Evolutionary conservation across 805 yeast genomes (phyloP).

Genomic region (Metschnikowia cubensis): DNA sequence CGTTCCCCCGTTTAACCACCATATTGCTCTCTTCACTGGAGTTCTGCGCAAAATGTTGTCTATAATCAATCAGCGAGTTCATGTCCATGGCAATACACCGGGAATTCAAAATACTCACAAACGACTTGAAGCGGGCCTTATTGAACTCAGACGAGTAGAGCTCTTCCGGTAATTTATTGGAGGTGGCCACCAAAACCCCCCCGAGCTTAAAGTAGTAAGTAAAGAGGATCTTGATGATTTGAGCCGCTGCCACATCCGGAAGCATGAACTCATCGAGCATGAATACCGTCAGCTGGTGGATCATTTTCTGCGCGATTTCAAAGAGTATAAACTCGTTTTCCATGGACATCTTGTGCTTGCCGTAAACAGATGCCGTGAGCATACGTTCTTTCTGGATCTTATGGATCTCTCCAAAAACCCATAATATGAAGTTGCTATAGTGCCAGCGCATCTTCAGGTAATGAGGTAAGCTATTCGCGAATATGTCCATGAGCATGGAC

Average conservation of each 20-base stretch:
- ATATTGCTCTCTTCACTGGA: slow-evolving; percentile 25
- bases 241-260: slow-evolving; percentile 73
- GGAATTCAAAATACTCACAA: slow-evolving; percentile 51
- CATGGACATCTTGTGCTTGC: slow-evolving; percentile 21
- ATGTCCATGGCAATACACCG: slow-evolving; percentile 62
- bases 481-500: slow-evolving; percentile 68
- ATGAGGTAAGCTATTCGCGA: slow-evolving; percentile 62
- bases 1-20: slow-evolving; percentile 27
- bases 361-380: slow-evolving; percentile 25
- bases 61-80: slow-evolving; percentile 55
- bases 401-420: slow-evolving; percentile 65
- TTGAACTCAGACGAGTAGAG: slow-evolving; percentile 64
- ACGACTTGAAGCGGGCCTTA: slow-evolving; percentile 52
- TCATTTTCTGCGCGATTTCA: slow-evolving; percentile 64
- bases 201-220: slow-evolving; percentile 69
- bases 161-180: slow-evolving; percentile 69
- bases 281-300: slow-evolving; percentile 52
- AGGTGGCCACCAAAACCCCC: slow-evolving; percentile 71
- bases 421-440: slow-evolving; percentile 63
- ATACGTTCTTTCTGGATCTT: slow-evolving; percentile 44
- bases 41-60: slow-evolving; percentile 29
- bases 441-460: slow-evolving; percentile 66
- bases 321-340: slow-evolving; percentile 63
- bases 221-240: slow-evolving; percentile 59
- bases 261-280: slow-evolving; percentile 72